phyloP scores from a whole-genome alignment of 108 stramenopile species.

The Nitzschia sp. region DNA sequence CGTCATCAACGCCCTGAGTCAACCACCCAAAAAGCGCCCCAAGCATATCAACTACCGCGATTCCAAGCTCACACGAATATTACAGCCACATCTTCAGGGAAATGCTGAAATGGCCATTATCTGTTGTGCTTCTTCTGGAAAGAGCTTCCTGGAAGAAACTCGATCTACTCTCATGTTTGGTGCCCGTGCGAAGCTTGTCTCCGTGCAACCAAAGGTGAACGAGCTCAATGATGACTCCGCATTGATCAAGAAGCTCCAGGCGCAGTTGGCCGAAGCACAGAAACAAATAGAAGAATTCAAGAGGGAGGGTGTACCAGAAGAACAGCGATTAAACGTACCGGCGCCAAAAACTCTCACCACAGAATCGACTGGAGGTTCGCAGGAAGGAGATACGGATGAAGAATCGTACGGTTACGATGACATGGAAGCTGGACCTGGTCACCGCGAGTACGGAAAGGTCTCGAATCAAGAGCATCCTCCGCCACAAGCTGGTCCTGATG shows the following conservation, averaged over 20 bases:
- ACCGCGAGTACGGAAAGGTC: conserved; percentile 12
- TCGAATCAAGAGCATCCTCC: conserved; percentile 17
- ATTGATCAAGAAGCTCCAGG: conserved; percentile 76
- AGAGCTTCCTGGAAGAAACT: conserved; percentile 91
- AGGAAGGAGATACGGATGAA: conserved; percentile 1
- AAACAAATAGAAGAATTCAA: conserved; percentile 40
- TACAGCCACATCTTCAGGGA: conserved; percentile 96
- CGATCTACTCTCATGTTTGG: conserved; percentile 94
- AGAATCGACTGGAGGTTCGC: neutral
- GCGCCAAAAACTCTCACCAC: neutral
- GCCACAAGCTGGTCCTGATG: conserved; percentile 3
- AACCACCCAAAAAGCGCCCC: conserved; percentile 37
- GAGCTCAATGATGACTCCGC: conserved; percentile 74
- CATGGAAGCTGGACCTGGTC: conserved; percentile 19
- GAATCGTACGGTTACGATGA: conserved; percentile 14
- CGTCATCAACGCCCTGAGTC: conserved; percentile 69
- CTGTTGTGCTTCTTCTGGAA: conserved; percentile 91
- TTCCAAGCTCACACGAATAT: conserved; percentile 94
- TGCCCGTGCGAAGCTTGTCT: conserved; percentile 84
- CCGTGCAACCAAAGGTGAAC: conserved; percentile 76
- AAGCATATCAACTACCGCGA: conserved; percentile 87
- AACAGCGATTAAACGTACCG: neutral
- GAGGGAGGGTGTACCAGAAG: conserved; percentile 1
- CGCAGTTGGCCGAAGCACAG: conserved; percentile 54
- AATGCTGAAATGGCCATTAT: conserved; percentile 93